Base-by-base conservation (phyloP, 768 basidiomycete genomes). In the Trametes punicea region DNA sequence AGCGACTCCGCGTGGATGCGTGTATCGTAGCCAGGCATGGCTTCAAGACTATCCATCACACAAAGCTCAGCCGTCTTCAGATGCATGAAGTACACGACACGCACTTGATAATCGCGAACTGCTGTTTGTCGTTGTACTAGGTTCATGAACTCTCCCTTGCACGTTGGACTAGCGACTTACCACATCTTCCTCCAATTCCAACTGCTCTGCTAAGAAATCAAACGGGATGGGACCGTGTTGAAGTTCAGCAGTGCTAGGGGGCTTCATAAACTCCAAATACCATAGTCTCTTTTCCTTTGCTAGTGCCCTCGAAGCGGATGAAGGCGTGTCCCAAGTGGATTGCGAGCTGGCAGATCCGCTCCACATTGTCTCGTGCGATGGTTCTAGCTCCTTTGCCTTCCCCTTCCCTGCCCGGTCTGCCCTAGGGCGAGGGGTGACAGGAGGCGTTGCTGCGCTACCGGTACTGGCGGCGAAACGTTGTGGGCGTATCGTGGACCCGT, bases 191-290 rank as follows among this genome's bases (percentile, higher is more conserved):
- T 71, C 68, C 4, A 81, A 64, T 2, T 55, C 55, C 50, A 81
- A 55, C n/a, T 57, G 59, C 15, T 63, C 61, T 16, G 55, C 62
- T 7, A 77, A 56, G 7, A 59, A 31, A 1, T 57, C 39, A 59
- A 66, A 71, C 20, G 67, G 50, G 11, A 75, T 65, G 0, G 74
- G 75, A 11, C 70, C 73, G 29, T 69, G 70, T 20, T 64, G 52
- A 4, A 72, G 51, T 31, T 64, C 62, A 10, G 69, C 69, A 21
- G 70, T 69, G 48, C 57, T 64, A 3, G 80, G 80, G 30, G 73
- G 67, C 29, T 69, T 73, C 13, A 51, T 64, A 40, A 68, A 78
- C 46, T 81, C 73, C 44, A 83, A 69, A 7, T 64, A 65, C 77
- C 77, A 59, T 6, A 40, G 13, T 11, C 16, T 31, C 5, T 49